Conservation (phyloP, 768 basidiomycete species). For the Tricholoma sp. region DNA sequence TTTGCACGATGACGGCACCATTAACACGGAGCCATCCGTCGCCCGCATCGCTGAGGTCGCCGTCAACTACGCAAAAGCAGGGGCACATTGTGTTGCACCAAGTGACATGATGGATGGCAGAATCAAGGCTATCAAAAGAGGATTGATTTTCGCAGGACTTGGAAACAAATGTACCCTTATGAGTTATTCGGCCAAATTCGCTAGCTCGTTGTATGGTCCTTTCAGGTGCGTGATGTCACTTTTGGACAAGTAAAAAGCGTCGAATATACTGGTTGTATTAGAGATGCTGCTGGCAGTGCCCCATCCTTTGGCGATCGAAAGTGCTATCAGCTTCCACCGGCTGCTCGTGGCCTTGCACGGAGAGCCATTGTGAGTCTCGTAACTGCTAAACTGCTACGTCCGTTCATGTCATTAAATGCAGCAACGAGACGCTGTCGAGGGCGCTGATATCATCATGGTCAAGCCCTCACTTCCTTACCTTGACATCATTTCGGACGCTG, state of each 20-base stretch:
- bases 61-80: constrained; percentile 85
- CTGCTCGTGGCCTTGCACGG: constrained; percentile 83
- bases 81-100: constrained; percentile 97
- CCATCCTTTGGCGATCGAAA: constrained; percentile 94
- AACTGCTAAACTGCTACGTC: background rate
- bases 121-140: constrained; percentile 82
- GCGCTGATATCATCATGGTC: constrained; percentile 99
- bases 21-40: constrained; percentile 74
- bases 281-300: constrained; percentile 96
- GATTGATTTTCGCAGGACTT: constrained; percentile 74
- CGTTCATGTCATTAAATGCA: constrained; percentile 25
- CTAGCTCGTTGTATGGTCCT: constrained; percentile 91
- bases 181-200: constrained; percentile 98
- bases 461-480: constrained; percentile 96
- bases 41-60: constrained; percentile 91
- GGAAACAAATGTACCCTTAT: constrained; percentile 91
- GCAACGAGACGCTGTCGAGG: constrained; percentile 86
- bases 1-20: constrained; percentile 67
- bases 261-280: constrained; percentile 22
- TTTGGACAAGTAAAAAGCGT: background rate
- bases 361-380: constrained; percentile 78
- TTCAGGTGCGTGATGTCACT: constrained; percentile 61
- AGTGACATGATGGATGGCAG: constrained; percentile 99
- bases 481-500: constrained; percentile 90
- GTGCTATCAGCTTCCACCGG: constrained; percentile 95